Conservation (phyloP, 805 yeast genomes). For the Metschnikowia santaceciliae region DNA sequence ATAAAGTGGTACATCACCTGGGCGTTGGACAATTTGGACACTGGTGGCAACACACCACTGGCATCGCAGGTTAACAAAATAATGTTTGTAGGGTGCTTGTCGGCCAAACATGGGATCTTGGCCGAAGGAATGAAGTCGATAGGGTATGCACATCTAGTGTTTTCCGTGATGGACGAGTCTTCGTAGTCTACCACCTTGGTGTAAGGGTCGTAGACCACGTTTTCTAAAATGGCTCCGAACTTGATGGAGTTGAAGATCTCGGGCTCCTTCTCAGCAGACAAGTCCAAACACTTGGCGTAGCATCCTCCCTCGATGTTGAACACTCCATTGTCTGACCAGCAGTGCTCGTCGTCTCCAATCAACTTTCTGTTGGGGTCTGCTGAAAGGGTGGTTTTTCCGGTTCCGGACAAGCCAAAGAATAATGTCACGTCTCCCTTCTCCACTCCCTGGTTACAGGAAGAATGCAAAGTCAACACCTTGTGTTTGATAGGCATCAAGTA, state of each 20-base stretch:
- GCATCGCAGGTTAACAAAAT: slow-evolving; percentile 95
- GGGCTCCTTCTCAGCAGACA: slow-evolving; percentile 90
- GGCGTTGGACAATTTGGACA: slow-evolving; percentile 85
- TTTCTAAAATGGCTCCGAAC: slow-evolving; percentile 93
- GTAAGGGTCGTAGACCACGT: slow-evolving; percentile 76
- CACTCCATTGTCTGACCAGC: slow-evolving; percentile 98
- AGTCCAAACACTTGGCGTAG: slow-evolving; percentile 94
- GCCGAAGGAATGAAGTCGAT: slow-evolving; percentile 96
- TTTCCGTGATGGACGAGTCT: slow-evolving; percentile 82
- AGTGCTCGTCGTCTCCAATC: slow-evolving; percentile 98
- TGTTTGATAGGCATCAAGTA: slow-evolving; percentile 95
- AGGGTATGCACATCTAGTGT: slow-evolving; percentile 98
- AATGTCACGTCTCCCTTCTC: slow-evolving; percentile 82
- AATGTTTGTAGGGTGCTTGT: slow-evolving; percentile 87
- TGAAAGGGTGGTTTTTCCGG: slow-evolving; percentile 95
- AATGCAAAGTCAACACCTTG: slow-evolving; percentile 88
- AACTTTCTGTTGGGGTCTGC: slow-evolving; percentile 92
- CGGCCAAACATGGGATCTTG: slow-evolving; percentile 89
- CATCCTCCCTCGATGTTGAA: slow-evolving; percentile 99
- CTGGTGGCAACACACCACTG: slow-evolving; percentile 96
- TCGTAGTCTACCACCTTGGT: slow-evolving; percentile 83
- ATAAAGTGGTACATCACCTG: slow-evolving; percentile 99
- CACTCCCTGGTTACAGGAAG: slow-evolving; percentile 89
- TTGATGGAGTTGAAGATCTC: slow-evolving; percentile 93
- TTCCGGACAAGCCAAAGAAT: slow-evolving; percentile 95